Evolutionary conservation across 2,329 filamentous ascomycete species (phyloP).

Genomic region (Plectosphaerella plurivora): DNA sequence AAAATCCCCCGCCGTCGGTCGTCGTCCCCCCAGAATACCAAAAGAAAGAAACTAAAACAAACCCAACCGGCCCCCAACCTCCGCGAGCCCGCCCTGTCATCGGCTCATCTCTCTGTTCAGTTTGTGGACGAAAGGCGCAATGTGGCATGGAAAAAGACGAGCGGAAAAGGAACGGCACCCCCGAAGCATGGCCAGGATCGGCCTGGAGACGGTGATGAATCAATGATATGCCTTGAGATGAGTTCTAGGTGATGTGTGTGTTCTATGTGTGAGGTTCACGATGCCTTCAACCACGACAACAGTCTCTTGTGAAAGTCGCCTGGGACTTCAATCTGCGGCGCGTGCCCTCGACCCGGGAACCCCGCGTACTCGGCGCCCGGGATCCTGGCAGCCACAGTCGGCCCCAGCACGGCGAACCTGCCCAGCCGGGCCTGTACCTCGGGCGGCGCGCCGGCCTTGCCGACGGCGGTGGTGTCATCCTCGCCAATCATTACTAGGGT

Average conservation of each 20-base stretch:
- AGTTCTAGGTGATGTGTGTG: not conserved
- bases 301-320: conserved; percentile 40
- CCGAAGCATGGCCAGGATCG: too few species aligned
- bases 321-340: conserved; percentile 48
- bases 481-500: conserved; percentile 47
- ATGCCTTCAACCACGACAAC: conserved; percentile 34
- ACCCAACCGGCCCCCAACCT: not conserved
- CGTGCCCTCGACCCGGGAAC: conserved; percentile 44
- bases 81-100: not conserved
- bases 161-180: not conserved
- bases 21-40: conserved; percentile 7
- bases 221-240: not conserved
- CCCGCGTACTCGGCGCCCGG: conserved; percentile 38
- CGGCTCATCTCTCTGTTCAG: not conserved
- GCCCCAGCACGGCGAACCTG: conserved; percentile 44
- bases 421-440: conserved; percentile 40
- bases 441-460: conserved; percentile 43
- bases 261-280: not conserved
- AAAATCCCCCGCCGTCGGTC: conserved; percentile 1
- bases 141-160: not conserved
- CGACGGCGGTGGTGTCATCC: conserved; percentile 50
- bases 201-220: not conserved
- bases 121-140: not conserved
- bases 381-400: conserved; percentile 36
- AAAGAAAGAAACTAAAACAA: conserved; percentile 9